Evolutionary conservation across 2,329 filamentous ascomycete genomes (phyloP), one percentile per base, ranked within the genome.

Genomic region (Ophiosphaerella herpotricha): DNA sequence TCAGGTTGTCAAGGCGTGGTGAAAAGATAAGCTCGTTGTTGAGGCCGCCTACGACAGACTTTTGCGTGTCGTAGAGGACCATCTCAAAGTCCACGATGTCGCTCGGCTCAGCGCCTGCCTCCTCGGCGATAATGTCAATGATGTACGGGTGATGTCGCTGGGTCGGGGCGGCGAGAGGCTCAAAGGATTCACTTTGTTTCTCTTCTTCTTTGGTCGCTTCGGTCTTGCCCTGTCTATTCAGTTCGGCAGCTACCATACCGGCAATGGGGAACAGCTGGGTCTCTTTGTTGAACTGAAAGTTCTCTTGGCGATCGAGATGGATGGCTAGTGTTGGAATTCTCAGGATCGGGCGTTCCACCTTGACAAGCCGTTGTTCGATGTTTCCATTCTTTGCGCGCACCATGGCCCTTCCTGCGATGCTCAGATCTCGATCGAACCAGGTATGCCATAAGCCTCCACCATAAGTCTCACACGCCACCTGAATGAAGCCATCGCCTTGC

Each of bases 401-500:
- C 79, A 97, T 87, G 12, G 90, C 90, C 52, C 94, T 84, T 7
- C 94, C 94, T 29, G 94, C 94, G 46, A 97, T 85, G 63, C 90
- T 89, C 55, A 99, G 79, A 72, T 99, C 94, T 43, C 94, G 87
- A 74, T 99, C 94, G 70, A 99, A 99, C 94, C 85, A 99, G 39
- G 90, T 96, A 75, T 97, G 92, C 93, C 93, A 97, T 67, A 97
- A 87, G 48, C 94, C 94, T 54, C 94, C 94, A 45, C 94, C 94
- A 69, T 99, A 99, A 1, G 91, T 93, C 80, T 99, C 94, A 43
- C 97, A 93, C 45, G 92, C 94, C 49, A 99, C 87, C 76, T 99
- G 94, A 56, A 97, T 77, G 74, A 94, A 99, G 11, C 93, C 93
- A 58, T 89, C 88, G 48, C 84, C 86, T 67, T 84, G 83, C 77